Evolutionary conservation across 2,329 filamentous ascomycete genomes (phyloP).

Genomic region (Fusarium floridanum): DNA sequence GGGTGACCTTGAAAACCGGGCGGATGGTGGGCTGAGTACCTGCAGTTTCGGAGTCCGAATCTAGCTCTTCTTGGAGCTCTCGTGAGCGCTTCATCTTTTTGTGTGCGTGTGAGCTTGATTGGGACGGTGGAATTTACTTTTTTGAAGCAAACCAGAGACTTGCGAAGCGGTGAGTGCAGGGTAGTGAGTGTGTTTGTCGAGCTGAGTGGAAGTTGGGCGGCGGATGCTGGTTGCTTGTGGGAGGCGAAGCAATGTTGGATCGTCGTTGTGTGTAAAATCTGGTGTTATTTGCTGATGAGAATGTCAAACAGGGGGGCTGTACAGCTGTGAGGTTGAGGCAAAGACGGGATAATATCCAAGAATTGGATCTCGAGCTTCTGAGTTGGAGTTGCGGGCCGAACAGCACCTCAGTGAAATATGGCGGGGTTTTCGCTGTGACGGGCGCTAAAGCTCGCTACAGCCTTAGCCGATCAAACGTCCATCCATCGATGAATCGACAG

Average conservation of each 20-base stretch:
- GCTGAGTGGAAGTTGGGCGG: neutral
- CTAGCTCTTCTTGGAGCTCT: conserved; percentile 65
- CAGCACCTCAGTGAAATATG: conserved; percentile 6
- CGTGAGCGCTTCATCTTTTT: conserved; percentile 73
- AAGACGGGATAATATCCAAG: neutral
- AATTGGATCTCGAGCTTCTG: conserved; percentile 8
- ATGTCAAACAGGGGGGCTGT: neutral
- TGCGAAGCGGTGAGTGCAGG: conserved; percentile 41
- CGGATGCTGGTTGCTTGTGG: neutral
- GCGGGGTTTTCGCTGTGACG: conserved; percentile 18
- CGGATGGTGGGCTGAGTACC: conserved; percentile 40
- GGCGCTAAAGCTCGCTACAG: conserved; percentile 26
- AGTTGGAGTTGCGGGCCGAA: conserved; percentile 12
- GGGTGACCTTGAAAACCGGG: conserved; percentile 66
- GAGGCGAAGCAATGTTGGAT: neutral
- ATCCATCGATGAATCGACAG: neutral
- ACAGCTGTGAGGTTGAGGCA: neutral
- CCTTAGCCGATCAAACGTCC: neutral
- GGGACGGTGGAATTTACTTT: conserved; percentile 47
- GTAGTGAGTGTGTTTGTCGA: conserved; percentile 16
- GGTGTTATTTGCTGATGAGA: neutral
- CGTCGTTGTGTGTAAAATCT: neutral
- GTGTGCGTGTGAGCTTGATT: conserved; percentile 46
- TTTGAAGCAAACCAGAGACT: conserved; percentile 32
- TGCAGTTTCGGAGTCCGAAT: conserved; percentile 45